Percentiles rank a stretch among this genome's conserved stretches.
phyloP scores from a whole-genome alignment of 2,329 filamentous ascomycete genomes.

The Botrytis squamosa region DNA sequence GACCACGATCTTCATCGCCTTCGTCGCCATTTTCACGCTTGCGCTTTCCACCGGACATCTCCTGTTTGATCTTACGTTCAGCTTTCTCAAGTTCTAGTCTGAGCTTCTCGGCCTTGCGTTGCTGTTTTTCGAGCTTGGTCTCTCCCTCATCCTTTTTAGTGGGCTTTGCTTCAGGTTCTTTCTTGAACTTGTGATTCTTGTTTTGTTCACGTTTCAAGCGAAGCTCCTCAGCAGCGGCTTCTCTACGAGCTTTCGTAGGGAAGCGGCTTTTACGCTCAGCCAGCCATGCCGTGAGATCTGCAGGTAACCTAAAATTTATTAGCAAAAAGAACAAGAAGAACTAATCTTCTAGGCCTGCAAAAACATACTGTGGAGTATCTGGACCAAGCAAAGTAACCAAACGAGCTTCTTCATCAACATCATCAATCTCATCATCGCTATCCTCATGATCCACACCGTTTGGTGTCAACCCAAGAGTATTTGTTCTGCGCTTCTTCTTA shows the following conservation, averaged over 20 bases:
- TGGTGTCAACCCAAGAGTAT: slow-evolving; percentile 69
- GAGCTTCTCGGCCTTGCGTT: slow-evolving; percentile 59
- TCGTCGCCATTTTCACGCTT: slow-evolving; percentile 68
- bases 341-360: slow-evolving; percentile 32
- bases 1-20: slow-evolving; percentile 57
- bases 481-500: slow-evolving; percentile 71
- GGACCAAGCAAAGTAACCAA: slow-evolving; percentile 41
- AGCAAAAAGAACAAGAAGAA: slow-evolving; percentile 35
- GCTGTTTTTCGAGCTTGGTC: slow-evolving; percentile 53
- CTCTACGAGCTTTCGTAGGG: slow-evolving; percentile 71
- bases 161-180: slow-evolving; percentile 39
- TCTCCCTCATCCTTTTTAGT: slow-evolving; percentile 51
- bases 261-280: slow-evolving; percentile 76
- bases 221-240: slow-evolving; percentile 58
- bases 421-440: slow-evolving; percentile 61
- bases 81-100: slow-evolving; percentile 66
- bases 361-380: slow-evolving; percentile 41
- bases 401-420: slow-evolving; percentile 60
- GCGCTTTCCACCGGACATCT: slow-evolving; percentile 59
- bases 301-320: slow-evolving; percentile 41
- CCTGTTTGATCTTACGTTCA: slow-evolving; percentile 47
- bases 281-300: slow-evolving; percentile 77
- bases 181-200: slow-evolving; percentile 33
- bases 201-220: slow-evolving; percentile 37
- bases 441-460: slow-evolving; percentile 50